phyloP scores from a whole-genome alignment of 2,329 filamentous ascomycete genomes.

The Colletotrichum phormii region DNA sequence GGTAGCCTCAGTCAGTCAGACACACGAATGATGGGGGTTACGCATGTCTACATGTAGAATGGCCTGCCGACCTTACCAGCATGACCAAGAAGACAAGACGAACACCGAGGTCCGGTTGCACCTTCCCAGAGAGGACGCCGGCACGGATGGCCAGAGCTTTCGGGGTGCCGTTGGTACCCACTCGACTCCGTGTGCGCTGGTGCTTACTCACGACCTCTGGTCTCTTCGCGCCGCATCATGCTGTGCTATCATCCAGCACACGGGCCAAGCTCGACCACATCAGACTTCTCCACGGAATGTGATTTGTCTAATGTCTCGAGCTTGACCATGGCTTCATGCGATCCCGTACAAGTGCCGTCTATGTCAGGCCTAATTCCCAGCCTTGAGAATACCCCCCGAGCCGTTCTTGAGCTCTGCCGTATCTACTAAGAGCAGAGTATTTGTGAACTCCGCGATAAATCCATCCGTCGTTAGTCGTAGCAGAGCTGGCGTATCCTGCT shows the following conservation, averaged over 20 bases:
- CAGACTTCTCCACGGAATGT: background rate
- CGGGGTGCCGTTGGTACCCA: background rate
- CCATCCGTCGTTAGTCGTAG: background rate
- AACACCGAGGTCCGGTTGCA: background rate
- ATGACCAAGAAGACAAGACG: background rate
- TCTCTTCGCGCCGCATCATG: background rate
- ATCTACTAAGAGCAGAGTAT: background rate
- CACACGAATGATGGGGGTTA: background rate
- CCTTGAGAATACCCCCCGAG: background rate
- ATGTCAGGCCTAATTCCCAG: background rate
- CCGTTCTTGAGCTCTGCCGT: background rate
- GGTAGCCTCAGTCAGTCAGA: background rate
- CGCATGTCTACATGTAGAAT: background rate
- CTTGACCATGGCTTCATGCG: background rate
- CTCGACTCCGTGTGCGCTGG: background rate
- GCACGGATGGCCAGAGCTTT: constrained; percentile 13
- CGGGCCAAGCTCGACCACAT: background rate
- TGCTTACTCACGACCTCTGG: background rate
- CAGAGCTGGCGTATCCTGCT: background rate
- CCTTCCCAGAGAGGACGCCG: background rate
- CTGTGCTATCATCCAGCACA: background rate
- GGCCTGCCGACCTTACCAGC: background rate
- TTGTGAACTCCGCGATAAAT: background rate
- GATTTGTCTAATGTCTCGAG: background rate
- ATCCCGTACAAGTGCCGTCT: background rate